These are phyloP conservation scores for Chaetomium cochliodes DNA, from an alignment of 495 filamentous ascomycete genomes.

Conservation along the genomic window DNA sequence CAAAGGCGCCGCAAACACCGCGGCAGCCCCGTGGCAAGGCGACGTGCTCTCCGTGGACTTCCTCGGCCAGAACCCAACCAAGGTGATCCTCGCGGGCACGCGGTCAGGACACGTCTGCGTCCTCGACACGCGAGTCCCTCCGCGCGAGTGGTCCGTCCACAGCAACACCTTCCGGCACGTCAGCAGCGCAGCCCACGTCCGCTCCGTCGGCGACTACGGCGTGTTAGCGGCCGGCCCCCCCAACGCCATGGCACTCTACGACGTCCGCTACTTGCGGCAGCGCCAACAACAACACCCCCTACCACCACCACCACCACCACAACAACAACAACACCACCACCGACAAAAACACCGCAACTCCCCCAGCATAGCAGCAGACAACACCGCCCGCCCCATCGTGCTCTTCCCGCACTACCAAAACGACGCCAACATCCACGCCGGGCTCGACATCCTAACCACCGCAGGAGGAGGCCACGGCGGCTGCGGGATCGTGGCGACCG, in stretches of 20 bases:
- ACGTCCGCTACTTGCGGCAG: constrained; percentile 34
- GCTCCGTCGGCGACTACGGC: constrained; percentile 33
- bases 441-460: constrained; percentile 38
- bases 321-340: background rate
- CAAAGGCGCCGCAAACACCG: background rate
- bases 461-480: constrained; percentile 14
- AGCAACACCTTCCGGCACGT: constrained; percentile 28
- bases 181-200: constrained; percentile 37
- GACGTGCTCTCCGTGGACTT: constrained; percentile 36
- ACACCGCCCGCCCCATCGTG: constrained; percentile 33
- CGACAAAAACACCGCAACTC: background rate
- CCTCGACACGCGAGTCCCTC: constrained; percentile 34
- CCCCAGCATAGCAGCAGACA: background rate
- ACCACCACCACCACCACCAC: background rate
- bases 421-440: constrained; percentile 35
- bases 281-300: background rate
- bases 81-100: constrained; percentile 40
- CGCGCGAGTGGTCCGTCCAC: constrained; percentile 23
- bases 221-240: constrained; percentile 42
- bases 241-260: constrained; percentile 41
- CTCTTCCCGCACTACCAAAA: constrained; percentile 41
- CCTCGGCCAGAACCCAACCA: constrained; percentile 25
- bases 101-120: constrained; percentile 36
- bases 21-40: constrained; percentile 12
- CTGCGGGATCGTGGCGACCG: constrained; percentile 41